Conservation (phyloP, 441 rosid species). For the Bruguiera hainesii region DNA sequence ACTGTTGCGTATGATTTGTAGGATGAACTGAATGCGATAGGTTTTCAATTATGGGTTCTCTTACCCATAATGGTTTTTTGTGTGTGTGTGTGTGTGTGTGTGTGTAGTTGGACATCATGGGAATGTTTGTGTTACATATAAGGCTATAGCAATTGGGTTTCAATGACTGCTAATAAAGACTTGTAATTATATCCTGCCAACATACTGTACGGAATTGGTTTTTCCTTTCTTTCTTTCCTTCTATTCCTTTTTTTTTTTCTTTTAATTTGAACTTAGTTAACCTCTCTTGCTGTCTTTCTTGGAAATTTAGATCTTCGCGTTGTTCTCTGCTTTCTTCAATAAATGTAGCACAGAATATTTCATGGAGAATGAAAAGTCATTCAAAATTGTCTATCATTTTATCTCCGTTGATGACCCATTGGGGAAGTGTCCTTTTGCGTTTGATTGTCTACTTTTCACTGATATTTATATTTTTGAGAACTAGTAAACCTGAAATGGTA, state of each 20-base stretch:
- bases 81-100: too few species aligned
- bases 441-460: not conserved
- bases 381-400: not conserved
- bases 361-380: not conserved
- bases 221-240: too few species aligned
- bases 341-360: not conserved
- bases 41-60: not conserved
- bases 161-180: not conserved
- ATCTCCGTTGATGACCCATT: not conserved
- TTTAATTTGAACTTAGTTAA: too few species aligned
- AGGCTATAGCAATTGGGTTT: not conserved
- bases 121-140: not conserved
- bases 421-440: not conserved
- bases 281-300: too few species aligned
- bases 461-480: not conserved
- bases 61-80: not conserved
- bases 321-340: not conserved
- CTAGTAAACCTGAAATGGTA: not conserved
- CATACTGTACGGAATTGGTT: too few species aligned
- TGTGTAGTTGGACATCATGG: not conserved
- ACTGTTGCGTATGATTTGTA: not conserved
- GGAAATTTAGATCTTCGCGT: not conserved
- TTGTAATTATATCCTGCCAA: constrained; percentile 4
- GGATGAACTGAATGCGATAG: not conserved
- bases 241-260: too few species aligned